Conservation (phyloP, 2,329 filamentous ascomycete genomes). For the Samsoniella hepiali region DNA sequence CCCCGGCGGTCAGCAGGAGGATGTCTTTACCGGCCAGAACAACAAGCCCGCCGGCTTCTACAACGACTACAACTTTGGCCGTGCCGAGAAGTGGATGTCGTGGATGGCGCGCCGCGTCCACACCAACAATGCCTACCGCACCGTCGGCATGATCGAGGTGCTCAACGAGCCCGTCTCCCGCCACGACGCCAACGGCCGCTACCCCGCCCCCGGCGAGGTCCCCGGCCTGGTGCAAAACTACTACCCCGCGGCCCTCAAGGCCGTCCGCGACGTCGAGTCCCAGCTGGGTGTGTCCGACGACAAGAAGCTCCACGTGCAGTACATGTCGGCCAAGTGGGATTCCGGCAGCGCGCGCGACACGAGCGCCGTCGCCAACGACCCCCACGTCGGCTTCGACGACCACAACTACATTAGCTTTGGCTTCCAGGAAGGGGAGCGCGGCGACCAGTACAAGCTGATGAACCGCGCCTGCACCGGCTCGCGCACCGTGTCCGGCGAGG, state of each 20-base stretch:
- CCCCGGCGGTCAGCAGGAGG: conserved; percentile 42
- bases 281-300: conserved; percentile 21
- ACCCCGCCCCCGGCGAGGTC: conserved; percentile 25
- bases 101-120: conserved; percentile 56
- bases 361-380: conserved; percentile 32
- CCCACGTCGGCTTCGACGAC: conserved; percentile 52
- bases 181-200: conserved; percentile 23
- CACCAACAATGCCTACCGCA: conserved; percentile 44
- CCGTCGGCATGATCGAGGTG: conserved; percentile 57
- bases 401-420: conserved; percentile 45
- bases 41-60: conserved; percentile 49
- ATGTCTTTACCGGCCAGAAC: conserved; percentile 44
- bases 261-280: conserved; percentile 26
- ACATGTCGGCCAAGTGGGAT: conserved; percentile 50
- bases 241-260: conserved; percentile 26
- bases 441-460: conserved; percentile 25
- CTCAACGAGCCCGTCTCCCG: conserved; percentile 51
- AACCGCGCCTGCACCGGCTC: conserved; percentile 42
- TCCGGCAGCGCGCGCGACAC: conserved; percentile 36
- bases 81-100: conserved; percentile 50
- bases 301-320: conserved; percentile 42
- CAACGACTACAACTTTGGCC: conserved; percentile 51
- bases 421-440: conserved; percentile 16
- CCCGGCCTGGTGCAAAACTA: conserved; percentile 23
- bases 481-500: conserved; percentile 35